Percentiles rank a stretch among this genome's conserved stretches.
These are phyloP conservation scores for Begonia loranthoides DNA, from an alignment of 306 rosid genomes.

Conservation along the genomic window DNA sequence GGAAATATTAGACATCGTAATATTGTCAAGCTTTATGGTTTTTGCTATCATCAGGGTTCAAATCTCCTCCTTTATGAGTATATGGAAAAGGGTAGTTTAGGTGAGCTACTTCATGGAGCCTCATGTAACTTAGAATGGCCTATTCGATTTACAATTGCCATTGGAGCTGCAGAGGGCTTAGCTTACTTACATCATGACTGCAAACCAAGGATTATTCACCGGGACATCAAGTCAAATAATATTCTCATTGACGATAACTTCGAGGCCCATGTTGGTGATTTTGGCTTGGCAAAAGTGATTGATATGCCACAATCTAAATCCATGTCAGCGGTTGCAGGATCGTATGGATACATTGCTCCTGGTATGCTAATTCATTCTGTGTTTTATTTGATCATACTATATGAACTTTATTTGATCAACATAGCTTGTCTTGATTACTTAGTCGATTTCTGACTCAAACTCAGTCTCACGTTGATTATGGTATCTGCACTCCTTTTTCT, in stretches of 20 bases:
- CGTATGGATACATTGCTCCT: constrained; percentile 97
- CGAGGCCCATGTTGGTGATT: constrained; percentile 98
- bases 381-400: too few species aligned
- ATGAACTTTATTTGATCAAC: too few species aligned
- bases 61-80: constrained; percentile 83
- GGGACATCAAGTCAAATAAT: constrained; percentile 87
- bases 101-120: constrained; percentile 69
- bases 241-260: constrained; percentile 73
- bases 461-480: too few species aligned
- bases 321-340: constrained; percentile 97
- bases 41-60: constrained; percentile 80
- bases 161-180: constrained; percentile 99
- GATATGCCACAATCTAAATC: constrained; percentile 98
- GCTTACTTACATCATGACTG: constrained; percentile 96
- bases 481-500: too few species aligned
- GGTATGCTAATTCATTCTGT: constrained; percentile 31
- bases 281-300: constrained; percentile 92
- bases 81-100: constrained; percentile 94
- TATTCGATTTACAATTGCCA: constrained; percentile 69
- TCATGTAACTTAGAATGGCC: constrained; percentile 65
- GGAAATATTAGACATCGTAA: constrained; percentile 92
- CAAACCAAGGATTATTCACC: constrained; percentile 87
- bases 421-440: too few species aligned
- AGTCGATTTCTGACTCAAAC: too few species aligned
- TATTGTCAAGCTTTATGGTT: constrained; percentile 81